These are phyloP conservation scores for Themeda triandra DNA, from an alignment of 176 grass and related monocot genomes.

Conservation along the genomic window DNA sequence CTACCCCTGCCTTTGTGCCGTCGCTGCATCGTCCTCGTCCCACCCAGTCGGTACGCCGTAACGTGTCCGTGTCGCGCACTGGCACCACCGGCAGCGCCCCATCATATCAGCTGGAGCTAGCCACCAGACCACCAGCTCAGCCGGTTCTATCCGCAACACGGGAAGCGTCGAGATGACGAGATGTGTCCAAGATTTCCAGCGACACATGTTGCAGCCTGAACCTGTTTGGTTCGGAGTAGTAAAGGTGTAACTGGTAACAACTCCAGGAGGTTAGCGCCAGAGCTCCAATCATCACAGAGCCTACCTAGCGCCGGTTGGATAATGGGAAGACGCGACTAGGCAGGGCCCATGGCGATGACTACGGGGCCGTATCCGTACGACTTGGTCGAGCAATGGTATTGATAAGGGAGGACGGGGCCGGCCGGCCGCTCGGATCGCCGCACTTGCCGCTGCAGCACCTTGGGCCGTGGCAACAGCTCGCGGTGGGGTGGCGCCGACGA, in stretches of 20 bases:
- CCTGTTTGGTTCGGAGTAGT: too few relatives aligned
- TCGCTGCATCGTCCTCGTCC: not conserved
- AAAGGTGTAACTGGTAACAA: too few relatives aligned
- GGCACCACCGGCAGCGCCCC: not conserved
- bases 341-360: not conserved
- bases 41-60: not conserved
- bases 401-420: too few relatives aligned
- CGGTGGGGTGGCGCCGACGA: not conserved
- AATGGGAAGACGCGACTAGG: not conserved
- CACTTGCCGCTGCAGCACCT: not conserved
- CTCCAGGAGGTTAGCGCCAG: too few relatives aligned
- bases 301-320: not conserved
- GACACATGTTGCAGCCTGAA: too few relatives aligned
- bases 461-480: not conserved
- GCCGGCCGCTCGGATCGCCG: not conserved
- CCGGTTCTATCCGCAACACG: not conserved
- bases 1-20: not conserved
- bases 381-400: constrained; percentile 2
- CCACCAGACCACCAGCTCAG: not conserved
- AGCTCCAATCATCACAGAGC: not conserved
- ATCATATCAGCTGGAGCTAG: not conserved
- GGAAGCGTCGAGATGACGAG: not conserved
- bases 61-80: not conserved
- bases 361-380: not conserved
- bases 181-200: not conserved